A percentile compares a stretch with the other conserved stretches of the same genome.
phyloP scores from a whole-genome alignment of 768 basidiomycete genomes.

The Clitopilus passeckerianus region DNA sequence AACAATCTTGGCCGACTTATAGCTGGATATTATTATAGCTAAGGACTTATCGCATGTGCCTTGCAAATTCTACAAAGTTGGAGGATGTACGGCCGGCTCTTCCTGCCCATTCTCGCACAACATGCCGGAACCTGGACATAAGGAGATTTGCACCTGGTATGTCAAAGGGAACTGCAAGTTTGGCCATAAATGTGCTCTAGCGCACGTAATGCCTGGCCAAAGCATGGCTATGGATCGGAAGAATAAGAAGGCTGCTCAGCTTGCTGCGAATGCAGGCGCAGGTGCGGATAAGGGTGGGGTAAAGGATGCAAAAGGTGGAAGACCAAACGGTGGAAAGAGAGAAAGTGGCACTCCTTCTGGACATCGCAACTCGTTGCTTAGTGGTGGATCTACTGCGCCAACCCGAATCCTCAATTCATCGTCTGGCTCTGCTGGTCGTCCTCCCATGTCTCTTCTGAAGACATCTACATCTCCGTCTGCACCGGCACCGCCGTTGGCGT shows the following conservation, averaged over 20 bases:
- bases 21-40: conserved; percentile 12
- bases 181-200: conserved; percentile 82
- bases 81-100: conserved; percentile 89
- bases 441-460: conserved; percentile 64
- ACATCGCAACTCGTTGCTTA: conserved; percentile 34
- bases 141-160: conserved; percentile 85
- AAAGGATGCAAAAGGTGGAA: conserved; percentile 24
- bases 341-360: conserved; percentile 19
- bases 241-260: conserved; percentile 91
- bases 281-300: conserved; percentile 23
- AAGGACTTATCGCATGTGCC: conserved; percentile 95
- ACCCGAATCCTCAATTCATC: conserved; percentile 40
- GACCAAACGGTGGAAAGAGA: conserved; percentile 25
- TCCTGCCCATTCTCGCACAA: conserved; percentile 95
- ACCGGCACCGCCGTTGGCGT: conserved; percentile 73
- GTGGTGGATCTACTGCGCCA: conserved; percentile 64
- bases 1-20: not conserved
- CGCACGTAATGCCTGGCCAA: conserved; percentile 92
- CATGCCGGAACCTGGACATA: conserved; percentile 68
- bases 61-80: conserved; percentile 95
- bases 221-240: conserved; percentile 94
- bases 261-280: conserved; percentile 45
- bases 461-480: conserved; percentile 72
- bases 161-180: conserved; percentile 85
- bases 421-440: conserved; percentile 36